These are phyloP conservation scores for Botrytis hyacinthi DNA, from an alignment of 2,329 filamentous ascomycete species.

Conservation along the genomic window DNA sequence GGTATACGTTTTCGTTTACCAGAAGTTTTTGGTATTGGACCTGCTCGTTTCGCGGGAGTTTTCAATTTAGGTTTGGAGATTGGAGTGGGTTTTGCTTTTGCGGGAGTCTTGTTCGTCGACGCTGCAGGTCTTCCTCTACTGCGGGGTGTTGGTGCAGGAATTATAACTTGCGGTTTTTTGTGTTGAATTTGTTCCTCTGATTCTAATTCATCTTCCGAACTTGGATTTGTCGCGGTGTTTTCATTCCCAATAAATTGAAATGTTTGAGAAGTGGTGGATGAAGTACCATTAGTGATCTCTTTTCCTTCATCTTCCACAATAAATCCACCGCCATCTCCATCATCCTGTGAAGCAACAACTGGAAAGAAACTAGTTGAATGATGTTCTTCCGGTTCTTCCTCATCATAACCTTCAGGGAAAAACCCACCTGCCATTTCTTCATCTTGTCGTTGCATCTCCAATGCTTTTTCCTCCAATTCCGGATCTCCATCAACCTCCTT, in stretches of 20 bases:
- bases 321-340: conserved; percentile 35
- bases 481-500: conserved; percentile 34
- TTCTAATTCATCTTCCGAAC: background rate
- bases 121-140: conserved; percentile 29
- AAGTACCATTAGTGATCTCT: conserved; percentile 9
- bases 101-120: conserved; percentile 22
- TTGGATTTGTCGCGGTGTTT: conserved; percentile 15
- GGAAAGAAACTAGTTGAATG: conserved; percentile 35
- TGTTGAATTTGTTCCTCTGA: conserved; percentile 27
- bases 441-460: conserved; percentile 40
- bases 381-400: conserved; percentile 41
- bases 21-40: background rate
- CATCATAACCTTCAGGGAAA: conserved; percentile 55
- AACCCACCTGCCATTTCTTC: conserved; percentile 61
- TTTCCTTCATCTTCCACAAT: conserved; percentile 33
- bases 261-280: conserved; percentile 20
- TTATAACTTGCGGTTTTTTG: conserved; percentile 7
- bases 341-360: conserved; percentile 31
- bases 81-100: background rate
- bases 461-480: conserved; percentile 30
- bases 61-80: conserved; percentile 3
- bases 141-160: conserved; percentile 20
- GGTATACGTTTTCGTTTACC: conserved; percentile 24
- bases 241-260: conserved; percentile 30
- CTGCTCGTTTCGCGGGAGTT: conserved; percentile 17